phyloP scores from a whole-genome alignment of 225 moss, liverwort and hornwort genomes.

The Pseudoscleropodium purum region DNA sequence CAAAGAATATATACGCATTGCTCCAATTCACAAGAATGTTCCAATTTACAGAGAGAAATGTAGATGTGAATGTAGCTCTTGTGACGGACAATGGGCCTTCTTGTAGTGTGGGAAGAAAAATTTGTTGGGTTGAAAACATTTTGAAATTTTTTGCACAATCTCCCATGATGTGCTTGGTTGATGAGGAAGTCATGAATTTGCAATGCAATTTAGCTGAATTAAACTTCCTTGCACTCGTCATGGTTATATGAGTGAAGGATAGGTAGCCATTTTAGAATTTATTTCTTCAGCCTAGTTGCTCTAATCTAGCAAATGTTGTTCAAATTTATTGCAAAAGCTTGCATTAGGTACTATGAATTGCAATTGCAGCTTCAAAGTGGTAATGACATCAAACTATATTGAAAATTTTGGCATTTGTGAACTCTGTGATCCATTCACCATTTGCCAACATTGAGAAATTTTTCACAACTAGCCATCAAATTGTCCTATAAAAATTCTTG shows the following conservation, averaged over 20 bases:
- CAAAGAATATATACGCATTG: too few relatives aligned
- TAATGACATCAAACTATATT: too few relatives aligned
- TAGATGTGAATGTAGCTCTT: not conserved
- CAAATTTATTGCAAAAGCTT: not conserved
- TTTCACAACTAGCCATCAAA: too few relatives aligned
- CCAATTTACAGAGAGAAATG: too few relatives aligned
- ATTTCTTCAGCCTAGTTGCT: rapidly evolving
- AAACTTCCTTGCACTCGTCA: too few relatives aligned
- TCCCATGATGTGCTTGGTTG: not conserved
- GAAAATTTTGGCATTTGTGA: rapidly evolving
- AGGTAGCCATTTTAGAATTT: not conserved
- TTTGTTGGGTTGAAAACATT: not conserved
- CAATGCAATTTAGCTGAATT: not conserved
- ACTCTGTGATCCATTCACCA: too few relatives aligned
- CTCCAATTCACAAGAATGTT: too few relatives aligned
- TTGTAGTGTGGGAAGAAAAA: not conserved
- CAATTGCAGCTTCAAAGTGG: not conserved
- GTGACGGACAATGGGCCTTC: not conserved
- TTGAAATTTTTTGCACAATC: too few relatives aligned
- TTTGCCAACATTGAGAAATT: too few relatives aligned
- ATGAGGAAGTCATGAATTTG: not conserved
- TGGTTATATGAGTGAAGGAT: not conserved
- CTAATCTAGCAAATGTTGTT: not conserved
- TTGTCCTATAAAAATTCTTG: rapidly evolving
- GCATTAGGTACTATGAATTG: too few relatives aligned